phyloP scores from a whole-genome alignment of 2,329 filamentous ascomycete species.

The Raffaelea arxii region DNA sequence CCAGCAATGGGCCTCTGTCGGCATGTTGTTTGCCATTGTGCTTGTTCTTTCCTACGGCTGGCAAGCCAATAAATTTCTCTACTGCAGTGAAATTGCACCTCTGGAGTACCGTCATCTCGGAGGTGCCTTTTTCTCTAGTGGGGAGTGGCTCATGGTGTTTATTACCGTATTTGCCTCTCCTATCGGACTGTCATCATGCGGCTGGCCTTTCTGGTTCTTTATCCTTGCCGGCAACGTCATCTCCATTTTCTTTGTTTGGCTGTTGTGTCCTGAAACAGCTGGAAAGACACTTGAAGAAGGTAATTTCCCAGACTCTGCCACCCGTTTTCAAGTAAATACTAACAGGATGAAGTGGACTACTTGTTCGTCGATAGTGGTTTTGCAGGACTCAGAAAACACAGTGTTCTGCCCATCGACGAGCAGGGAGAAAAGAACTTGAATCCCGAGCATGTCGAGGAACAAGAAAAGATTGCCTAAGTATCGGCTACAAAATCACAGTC shows the following conservation, averaged over 20 bases:
- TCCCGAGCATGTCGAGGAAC: background rate
- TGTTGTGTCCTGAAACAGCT: conserved; percentile 1
- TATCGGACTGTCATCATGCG: background rate
- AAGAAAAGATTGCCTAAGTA: too few species aligned
- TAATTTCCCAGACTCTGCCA: background rate
- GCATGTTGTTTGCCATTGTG: conserved; percentile 1
- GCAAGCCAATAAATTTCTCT: conserved; percentile 2
- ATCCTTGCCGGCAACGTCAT: background rate
- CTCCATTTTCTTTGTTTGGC: background rate
- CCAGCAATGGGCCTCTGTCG: background rate
- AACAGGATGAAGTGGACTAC: background rate
- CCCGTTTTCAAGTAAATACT: background rate
- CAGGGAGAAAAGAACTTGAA: background rate
- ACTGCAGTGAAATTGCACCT: conserved; percentile 1
- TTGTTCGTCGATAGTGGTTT: background rate
- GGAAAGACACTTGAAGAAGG: conserved; percentile 3
- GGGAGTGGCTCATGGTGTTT: conserved; percentile 4
- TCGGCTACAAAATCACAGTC: too few species aligned
- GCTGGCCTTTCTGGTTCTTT: conserved; percentile 3
- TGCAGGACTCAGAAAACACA: background rate
- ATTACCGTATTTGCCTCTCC: conserved; percentile 2
- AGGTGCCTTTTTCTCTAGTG: conserved; percentile 1
- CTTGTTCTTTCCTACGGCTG: conserved; percentile 1
- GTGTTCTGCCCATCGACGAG: background rate
- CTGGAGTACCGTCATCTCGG: conserved; percentile 3